Percentiles rank a stretch among this genome's conserved stretches.
phyloP scores from a whole-genome alignment of 2,329 filamentous ascomycete species.

The Fusarium musae region DNA sequence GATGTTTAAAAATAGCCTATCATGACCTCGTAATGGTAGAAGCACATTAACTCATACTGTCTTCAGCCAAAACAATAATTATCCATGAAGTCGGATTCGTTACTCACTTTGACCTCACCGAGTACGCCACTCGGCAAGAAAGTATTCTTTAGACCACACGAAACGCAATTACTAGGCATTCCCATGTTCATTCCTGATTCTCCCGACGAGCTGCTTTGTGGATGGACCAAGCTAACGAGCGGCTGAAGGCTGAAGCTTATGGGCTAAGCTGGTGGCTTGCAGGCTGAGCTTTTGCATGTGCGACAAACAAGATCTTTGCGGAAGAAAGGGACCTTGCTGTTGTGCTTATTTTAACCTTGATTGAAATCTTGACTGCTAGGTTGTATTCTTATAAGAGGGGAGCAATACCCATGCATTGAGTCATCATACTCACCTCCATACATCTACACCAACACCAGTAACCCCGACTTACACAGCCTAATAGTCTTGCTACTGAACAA shows the following conservation, averaged over 20 bases:
- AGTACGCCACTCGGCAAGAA: background rate
- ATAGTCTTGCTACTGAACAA: background rate
- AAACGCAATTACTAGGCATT: background rate
- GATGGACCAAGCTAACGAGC: conserved; percentile 6
- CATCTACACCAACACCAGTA: background rate
- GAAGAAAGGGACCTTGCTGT: background rate
- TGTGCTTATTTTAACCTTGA: background rate
- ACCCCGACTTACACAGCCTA: background rate
- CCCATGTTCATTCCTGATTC: conserved; percentile 3
- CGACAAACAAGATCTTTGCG: conserved; percentile 1
- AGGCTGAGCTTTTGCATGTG: conserved; percentile 17
- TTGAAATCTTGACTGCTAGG: background rate
- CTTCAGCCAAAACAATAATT: background rate
- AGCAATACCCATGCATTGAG: background rate
- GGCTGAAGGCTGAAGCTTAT: conserved; percentile 23
- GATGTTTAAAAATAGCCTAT: background rate
- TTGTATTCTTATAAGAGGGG: conserved; percentile 14
- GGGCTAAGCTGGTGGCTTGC: conserved; percentile 22
- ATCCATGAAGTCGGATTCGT: background rate
- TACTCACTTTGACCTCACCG: background rate
- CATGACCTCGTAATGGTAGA: background rate
- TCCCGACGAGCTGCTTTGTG: conserved; percentile 4
- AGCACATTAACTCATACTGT: background rate
- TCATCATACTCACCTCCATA: background rate
- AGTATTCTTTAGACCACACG: background rate